A percentile compares a stretch with the other conserved stretches of the same genome.
Conservation (phyloP, 768 basidiomycete species). For the Trametes punicea region DNA sequence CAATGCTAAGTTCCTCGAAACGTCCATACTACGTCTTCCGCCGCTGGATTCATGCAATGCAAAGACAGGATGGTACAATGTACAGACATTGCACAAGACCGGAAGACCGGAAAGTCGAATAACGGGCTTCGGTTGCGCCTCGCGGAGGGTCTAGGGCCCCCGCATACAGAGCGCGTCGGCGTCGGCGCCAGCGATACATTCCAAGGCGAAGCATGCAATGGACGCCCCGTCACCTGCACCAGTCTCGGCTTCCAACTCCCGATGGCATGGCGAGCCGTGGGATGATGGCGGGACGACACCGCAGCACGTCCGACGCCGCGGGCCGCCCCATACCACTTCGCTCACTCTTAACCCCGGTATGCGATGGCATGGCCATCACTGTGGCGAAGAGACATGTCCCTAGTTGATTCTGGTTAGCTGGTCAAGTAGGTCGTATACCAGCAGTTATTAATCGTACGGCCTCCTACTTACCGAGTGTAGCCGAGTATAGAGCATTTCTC, state of each 20-base stretch:
- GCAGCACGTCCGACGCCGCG: neutral
- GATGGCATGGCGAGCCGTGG: conserved; percentile 1
- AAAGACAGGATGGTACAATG: neutral
- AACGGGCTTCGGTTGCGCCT: neutral
- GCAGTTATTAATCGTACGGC: too few relatives aligned
- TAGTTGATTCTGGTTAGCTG: neutral
- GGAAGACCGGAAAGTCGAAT: neutral
- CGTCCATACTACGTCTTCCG: conserved; percentile 12
- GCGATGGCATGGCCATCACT: conserved; percentile 8
- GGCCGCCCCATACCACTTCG: neutral
- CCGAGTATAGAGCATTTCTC: too few relatives aligned
- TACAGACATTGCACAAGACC: neutral
- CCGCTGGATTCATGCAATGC: neutral
- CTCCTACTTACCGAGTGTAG: too few relatives aligned
- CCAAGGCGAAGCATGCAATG: neutral
- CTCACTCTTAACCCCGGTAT: conserved; percentile 5
- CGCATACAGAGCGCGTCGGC: neutral
- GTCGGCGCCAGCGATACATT: conserved; percentile 1
- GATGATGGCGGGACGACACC: conserved; percentile 3
- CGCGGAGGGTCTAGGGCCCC: neutral
- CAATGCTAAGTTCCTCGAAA: conserved; percentile 1
- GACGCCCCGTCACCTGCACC: conserved; percentile 6
- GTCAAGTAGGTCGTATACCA: too few relatives aligned
- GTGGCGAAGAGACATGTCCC: neutral
- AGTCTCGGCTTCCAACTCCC: conserved; percentile 19